Evolutionary conservation across 2,329 filamentous ascomycete species (phyloP).

Genomic region (Ceratocystis albifundus): DNA sequence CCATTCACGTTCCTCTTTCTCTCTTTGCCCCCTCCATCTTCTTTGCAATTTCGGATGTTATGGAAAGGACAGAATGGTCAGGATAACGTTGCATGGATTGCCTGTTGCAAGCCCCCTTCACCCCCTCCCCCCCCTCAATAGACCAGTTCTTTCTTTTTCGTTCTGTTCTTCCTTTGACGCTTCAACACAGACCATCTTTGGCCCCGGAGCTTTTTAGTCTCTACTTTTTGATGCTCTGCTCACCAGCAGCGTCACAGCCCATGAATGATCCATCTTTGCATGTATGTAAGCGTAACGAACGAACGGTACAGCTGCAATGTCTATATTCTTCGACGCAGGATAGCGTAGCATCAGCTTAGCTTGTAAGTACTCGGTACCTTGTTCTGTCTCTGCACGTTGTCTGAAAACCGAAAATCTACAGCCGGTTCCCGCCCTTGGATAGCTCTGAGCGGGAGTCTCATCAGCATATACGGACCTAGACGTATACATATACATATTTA

Average conservation of each 20-base stretch:
- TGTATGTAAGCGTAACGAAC: no score
- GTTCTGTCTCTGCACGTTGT: neutral
- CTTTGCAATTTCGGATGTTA: neutral
- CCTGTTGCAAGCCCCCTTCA: neutral
- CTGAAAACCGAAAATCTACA: neutral
- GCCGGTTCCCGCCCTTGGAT: neutral
- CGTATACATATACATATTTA: neutral
- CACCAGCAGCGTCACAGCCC: neutral
- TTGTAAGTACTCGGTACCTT: neutral
- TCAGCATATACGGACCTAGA: no score
- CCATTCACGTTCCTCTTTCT: neutral
- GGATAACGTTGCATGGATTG: neutral
- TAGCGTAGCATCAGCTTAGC: neutral
- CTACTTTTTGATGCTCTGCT: neutral
- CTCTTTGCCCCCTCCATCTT: neutral
- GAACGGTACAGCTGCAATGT: neutral
- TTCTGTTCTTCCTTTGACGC: neutral
- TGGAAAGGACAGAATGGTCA: neutral
- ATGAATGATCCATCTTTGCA: no score
- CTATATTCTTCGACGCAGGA: neutral
- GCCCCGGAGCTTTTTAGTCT: slow-evolving; percentile 8
- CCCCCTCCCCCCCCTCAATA: neutral
- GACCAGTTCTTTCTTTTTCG: neutral
- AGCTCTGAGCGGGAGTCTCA: no score
- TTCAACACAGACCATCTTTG: neutral